Conservation (phyloP, 148 eudicot species). For the Bassia scoparia region DNA sequence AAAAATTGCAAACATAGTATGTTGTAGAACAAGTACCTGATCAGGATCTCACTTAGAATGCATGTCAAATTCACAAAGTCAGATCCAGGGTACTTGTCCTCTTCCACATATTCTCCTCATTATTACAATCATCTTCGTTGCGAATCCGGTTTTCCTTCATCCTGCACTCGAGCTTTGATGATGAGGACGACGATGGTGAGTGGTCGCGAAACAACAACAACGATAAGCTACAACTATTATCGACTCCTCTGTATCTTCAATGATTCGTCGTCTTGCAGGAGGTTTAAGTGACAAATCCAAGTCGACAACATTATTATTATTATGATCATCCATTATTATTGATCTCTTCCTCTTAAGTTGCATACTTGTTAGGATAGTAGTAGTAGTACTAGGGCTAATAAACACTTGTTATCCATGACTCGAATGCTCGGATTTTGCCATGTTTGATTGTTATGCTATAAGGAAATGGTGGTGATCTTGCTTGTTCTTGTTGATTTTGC, state of each 20-base stretch:
- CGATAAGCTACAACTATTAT: constrained; percentile 20
- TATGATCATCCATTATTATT: background rate
- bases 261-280: constrained; percentile 11
- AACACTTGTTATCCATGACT: too few species aligned
- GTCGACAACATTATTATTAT: constrained; percentile 30
- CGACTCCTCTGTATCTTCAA: constrained; percentile 4
- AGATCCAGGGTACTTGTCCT: constrained; percentile 79
- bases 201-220: constrained; percentile 32
- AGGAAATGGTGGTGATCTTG: background rate
- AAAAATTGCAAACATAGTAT: constrained; percentile 17
- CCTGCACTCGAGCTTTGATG: constrained; percentile 31
- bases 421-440: constrained; percentile 4
- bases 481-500: constrained; percentile 14
- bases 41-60: constrained; percentile 82
- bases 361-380: background rate
- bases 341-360: constrained; percentile 44
- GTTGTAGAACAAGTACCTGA: constrained; percentile 52
- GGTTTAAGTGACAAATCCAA: constrained; percentile 48
- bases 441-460: background rate
- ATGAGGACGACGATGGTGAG: constrained; percentile 32
- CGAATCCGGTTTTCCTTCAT: constrained; percentile 23
- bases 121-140: constrained; percentile 11
- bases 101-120: constrained; percentile 29
- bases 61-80: constrained; percentile 54
- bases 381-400: too few species aligned